Evolutionary conservation across 768 basidiomycete species (phyloP), one percentile per base, ranked within the genome.

Genomic region (Chalciporus chontae): DNA sequence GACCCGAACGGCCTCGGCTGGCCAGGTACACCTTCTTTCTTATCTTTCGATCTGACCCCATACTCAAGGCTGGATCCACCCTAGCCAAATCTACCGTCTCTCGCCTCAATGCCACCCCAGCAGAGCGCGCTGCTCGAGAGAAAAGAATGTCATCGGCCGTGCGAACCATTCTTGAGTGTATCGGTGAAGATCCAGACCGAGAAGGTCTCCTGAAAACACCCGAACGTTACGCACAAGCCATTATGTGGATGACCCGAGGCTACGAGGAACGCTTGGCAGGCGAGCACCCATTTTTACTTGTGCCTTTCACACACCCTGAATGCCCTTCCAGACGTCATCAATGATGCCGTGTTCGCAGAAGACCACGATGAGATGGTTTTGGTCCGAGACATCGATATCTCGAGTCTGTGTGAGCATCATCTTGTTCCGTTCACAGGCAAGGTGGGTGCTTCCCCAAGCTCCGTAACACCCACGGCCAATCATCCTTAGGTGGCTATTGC

Each of bases 301-400:
- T 51, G 29, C 7, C 21, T 29, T 49, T 34, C 32, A 43, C 51
- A 43, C 51, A 9, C 37, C 51, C 53, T 63, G 19, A 47, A 57
- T 24, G 31, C 13, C 23, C 43, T 46, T 57, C 36, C 65, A 93
- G 96, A 99, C 67, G 94, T 98, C 61, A 96, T 98, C 56, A 97
- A 97, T 71, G 91, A 95, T 76, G 96, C 96, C 50, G 83, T 99
- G 34, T 99, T 99, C 66, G 87, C 92, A 39, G 96, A 99, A 69
- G 93, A 99, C 70, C 96, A 99, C 73, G 96, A 98, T 62, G 96
- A 99, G 70, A 95, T 99, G 93, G 96, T 99, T 37, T 82, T 99
- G 51, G 95, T 99, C 48, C 83, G 90, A 52, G 94, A 99, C 66
- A 98, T 99, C 61, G 91, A 96, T 66, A 85, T 99, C 51, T 96